Conservation (phyloP, 805 yeast genomes). For the Saccharomycopsis fermentans region DNA sequence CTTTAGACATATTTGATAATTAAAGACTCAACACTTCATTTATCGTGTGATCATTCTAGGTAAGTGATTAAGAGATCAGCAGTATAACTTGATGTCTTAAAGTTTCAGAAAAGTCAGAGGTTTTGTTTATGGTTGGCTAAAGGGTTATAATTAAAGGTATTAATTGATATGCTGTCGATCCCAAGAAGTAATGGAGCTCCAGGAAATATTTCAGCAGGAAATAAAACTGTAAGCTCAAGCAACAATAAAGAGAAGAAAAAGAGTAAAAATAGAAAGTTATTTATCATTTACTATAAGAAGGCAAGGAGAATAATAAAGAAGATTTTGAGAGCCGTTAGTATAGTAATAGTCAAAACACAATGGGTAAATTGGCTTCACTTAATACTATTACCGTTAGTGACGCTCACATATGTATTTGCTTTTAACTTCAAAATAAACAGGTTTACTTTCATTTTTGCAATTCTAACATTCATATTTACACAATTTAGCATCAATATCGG, state of each 20-base stretch:
- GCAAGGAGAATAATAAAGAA: not conserved
- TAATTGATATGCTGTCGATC: not conserved
- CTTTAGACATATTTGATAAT: too few relatives aligned
- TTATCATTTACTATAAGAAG: not conserved
- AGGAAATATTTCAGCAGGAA: not conserved
- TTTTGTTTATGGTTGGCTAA: too few relatives aligned
- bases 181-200: not conserved
- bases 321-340: not conserved
- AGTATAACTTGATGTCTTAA: too few relatives aligned
- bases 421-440: not conserved
- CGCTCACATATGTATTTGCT: not conserved
- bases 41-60: too few relatives aligned
- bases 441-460: not conserved
- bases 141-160: not conserved
- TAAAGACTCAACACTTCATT: too few relatives aligned
- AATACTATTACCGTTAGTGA: not conserved
- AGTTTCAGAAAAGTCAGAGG: too few relatives aligned
- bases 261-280: not conserved
- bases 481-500: not conserved
- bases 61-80: too few relatives aligned
- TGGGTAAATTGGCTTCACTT: not conserved
- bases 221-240: not conserved
- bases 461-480: not conserved
- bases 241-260: not conserved
- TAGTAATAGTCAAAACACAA: not conserved